Evolutionary conservation across 164 flowering plant genomes (phyloP).

Genomic region (Magnolia sinica): DNA sequence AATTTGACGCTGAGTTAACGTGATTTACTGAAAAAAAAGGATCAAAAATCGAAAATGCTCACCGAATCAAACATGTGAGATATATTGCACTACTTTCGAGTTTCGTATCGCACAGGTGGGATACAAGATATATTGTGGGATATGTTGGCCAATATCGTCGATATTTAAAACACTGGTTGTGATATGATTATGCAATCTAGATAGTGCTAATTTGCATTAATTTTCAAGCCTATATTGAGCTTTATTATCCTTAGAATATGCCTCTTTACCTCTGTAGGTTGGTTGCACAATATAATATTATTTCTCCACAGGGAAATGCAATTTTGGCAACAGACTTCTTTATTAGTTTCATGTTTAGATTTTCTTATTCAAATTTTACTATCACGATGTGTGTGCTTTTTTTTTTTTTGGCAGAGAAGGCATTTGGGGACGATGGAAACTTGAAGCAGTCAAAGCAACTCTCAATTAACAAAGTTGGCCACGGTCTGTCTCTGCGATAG

Average conservation of each 20-base stretch:
- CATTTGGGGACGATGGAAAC: conserved; percentile 79
- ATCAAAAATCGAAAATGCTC: too few relatives aligned
- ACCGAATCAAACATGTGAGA: too few relatives aligned
- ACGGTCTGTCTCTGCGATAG: conserved; percentile 47
- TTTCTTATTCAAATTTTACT: neutral
- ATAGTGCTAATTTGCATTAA: neutral
- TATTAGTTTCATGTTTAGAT: neutral
- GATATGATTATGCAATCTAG: too few relatives aligned
- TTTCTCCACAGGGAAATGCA: neutral
- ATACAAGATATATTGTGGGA: too few relatives aligned
- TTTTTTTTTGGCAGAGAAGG: conserved; percentile 61
- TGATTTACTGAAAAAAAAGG: too few relatives aligned
- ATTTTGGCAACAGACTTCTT: conserved; percentile 1
- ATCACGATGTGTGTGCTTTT: neutral
- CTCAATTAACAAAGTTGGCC: conserved; percentile 98
- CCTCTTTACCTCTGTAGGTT: neutral
- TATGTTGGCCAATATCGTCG: too few relatives aligned
- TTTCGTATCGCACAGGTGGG: too few relatives aligned
- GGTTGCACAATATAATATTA: neutral
- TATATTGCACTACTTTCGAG: too few relatives aligned
- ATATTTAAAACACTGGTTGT: too few relatives aligned
- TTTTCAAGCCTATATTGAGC: neutral
- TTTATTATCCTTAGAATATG: neutral
- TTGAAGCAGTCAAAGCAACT: conserved; percentile 84
- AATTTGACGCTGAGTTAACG: too few relatives aligned